Percentiles rank a stretch among this genome's conserved stretches.
phyloP scores from a whole-genome alignment of 2,329 filamentous ascomycete species.

The Neofusicoccum cordaticola region DNA sequence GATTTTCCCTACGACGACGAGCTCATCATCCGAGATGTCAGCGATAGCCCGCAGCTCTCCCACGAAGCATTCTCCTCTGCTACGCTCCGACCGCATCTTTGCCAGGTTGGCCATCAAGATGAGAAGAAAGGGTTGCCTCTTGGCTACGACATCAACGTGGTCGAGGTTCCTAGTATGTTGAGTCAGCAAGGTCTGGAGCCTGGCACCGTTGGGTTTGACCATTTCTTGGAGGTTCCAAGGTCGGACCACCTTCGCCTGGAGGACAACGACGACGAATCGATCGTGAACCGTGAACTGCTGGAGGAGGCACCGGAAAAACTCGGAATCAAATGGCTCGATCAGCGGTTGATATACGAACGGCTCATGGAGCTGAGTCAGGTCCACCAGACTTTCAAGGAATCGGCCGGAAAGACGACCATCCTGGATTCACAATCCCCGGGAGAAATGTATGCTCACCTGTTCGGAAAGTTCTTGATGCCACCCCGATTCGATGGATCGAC shows the following conservation, averaged over 20 bases:
- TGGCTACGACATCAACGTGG: conserved; percentile 32
- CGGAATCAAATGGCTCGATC: conserved; percentile 36
- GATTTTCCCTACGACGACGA: conserved; percentile 67
- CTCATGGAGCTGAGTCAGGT: conserved; percentile 48
- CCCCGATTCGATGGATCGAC: conserved; percentile 41
- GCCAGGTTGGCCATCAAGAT: conserved; percentile 20
- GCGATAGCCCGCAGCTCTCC: conserved; percentile 45
- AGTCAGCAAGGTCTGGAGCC: conserved; percentile 70
- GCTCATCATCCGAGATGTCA: conserved; percentile 60
- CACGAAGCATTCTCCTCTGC: conserved; percentile 38
- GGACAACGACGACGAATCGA: conserved; percentile 49
- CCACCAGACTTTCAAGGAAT: conserved; percentile 51
- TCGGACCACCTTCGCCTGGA: conserved; percentile 59
- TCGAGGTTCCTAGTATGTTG: conserved; percentile 67
- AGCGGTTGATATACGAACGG: conserved; percentile 33
- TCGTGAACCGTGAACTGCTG: conserved; percentile 46
- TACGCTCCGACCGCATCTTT: conserved; percentile 28
- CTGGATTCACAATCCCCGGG: conserved; percentile 50
- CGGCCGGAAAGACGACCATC: conserved; percentile 54
- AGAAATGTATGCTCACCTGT: conserved; percentile 48
- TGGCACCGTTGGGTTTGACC: conserved; percentile 67
- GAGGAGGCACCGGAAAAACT: conserved; percentile 36
- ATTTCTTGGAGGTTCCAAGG: conserved; percentile 64
- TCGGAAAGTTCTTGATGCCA: conserved; percentile 42
- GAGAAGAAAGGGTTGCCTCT: conserved; percentile 22